A percentile compares a stretch with the other conserved stretches of the same genome.
phyloP scores from a whole-genome alignment of 1,284 basidiomycete species.

The Amylostereum chailletii region DNA sequence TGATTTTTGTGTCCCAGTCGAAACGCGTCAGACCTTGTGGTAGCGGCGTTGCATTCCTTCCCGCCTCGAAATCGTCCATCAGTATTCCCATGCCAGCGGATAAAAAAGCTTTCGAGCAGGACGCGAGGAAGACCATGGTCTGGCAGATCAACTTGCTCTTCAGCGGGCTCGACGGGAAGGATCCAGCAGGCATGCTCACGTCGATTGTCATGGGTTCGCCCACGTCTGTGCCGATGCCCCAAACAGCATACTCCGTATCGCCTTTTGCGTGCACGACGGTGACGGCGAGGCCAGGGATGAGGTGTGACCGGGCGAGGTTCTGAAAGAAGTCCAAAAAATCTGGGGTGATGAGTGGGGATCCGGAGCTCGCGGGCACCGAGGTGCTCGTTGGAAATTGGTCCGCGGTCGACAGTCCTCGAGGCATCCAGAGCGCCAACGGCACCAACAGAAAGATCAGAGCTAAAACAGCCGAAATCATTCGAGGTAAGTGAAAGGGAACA shows the following conservation, averaged over 20 bases:
- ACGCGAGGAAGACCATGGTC: slow-evolving; percentile 33
- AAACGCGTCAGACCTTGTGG: slow-evolving; percentile 17
- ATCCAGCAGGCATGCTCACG: slow-evolving; percentile 15
- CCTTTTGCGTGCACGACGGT: slow-evolving; percentile 15
- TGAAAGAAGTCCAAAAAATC: too few relatives aligned
- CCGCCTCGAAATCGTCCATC: slow-evolving; percentile 21
- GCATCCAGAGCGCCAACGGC: too few relatives aligned
- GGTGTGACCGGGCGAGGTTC: too few relatives aligned
- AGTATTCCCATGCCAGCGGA: slow-evolving; percentile 28
- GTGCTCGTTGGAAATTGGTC: too few relatives aligned
- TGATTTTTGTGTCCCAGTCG: slow-evolving; percentile 29
- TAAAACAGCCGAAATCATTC: too few relatives aligned
- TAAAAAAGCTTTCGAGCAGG: slow-evolving; percentile 38
- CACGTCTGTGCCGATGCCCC: slow-evolving; percentile 22
- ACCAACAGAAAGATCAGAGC: too few relatives aligned
- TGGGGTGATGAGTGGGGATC: too few relatives aligned
- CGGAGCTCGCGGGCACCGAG: too few relatives aligned
- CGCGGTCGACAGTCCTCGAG: too few relatives aligned
- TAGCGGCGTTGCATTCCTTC: slow-evolving; percentile 21
- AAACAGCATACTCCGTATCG: slow-evolving; percentile 15
- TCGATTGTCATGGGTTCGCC: slow-evolving; percentile 20
- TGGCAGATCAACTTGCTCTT: slow-evolving; percentile 10
- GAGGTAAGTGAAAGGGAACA: too few relatives aligned
- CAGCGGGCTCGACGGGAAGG: neutral
- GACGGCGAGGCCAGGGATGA: slow-evolving; percentile 17